These are phyloP conservation scores for Globisporangium abappressorium DNA, from an alignment of 352 stramenopile genomes.

Conservation along the genomic window DNA sequence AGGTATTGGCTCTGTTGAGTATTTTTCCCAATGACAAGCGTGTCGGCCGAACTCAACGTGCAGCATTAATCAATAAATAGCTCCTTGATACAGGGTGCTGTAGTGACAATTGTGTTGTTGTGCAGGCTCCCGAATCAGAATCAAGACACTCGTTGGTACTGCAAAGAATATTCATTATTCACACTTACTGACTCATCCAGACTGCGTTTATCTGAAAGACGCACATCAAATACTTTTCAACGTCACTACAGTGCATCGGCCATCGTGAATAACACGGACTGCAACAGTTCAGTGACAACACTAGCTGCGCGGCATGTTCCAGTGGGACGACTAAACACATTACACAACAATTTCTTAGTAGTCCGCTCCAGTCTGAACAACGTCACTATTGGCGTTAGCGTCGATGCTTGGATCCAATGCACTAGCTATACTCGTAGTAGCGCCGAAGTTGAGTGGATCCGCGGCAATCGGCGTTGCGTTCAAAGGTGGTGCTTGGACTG, in stretches of 20 bases:
- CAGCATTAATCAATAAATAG: too few species aligned
- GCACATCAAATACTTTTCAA: neutral
- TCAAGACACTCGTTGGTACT: neutral
- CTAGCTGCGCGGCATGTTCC: neutral
- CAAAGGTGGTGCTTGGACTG: neutral
- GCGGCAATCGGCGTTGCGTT: neutral
- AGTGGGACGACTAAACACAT: too few species aligned
- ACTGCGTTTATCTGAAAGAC: neutral
- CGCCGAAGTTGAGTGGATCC: neutral
- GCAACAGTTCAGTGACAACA: neutral
- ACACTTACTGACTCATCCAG: neutral
- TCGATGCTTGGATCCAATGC: too few species aligned
- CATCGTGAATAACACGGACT: neutral
- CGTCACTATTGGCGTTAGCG: too few species aligned
- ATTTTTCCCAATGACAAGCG: too few species aligned
- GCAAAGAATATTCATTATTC: neutral
- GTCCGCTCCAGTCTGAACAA: neutral
- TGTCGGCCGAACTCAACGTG: too few species aligned
- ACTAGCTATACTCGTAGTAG: too few species aligned
- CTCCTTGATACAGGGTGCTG: too few species aligned
- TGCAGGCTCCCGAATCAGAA: too few species aligned
- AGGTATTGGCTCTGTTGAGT: too few species aligned
- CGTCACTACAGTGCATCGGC: neutral
- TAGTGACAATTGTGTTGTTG: too few species aligned
- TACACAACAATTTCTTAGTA: neutral